Evolutionary conservation across 495 filamentous ascomycete genomes (phyloP), one percentile per base, ranked within the genome.

Genomic region (Aspergillus conjunctus): DNA sequence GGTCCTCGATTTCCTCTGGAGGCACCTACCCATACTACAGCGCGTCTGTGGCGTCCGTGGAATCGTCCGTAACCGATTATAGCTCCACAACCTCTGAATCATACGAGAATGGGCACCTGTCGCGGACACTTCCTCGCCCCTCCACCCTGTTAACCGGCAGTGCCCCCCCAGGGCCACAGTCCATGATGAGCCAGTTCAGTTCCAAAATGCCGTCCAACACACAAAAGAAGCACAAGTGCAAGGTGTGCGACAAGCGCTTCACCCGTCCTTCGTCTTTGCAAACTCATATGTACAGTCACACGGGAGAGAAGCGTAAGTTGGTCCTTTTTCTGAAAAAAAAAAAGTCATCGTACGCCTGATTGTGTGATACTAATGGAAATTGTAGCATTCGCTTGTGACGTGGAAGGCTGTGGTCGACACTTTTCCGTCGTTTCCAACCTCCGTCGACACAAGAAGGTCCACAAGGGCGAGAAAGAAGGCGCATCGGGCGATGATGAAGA

Each of bases 211-310:
- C 91, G 10, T 93, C 92, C 21, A 95, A 90, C 77, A 92, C 94
- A 30, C 93, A 98, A 70, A 98, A 98, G 86, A 98, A 98, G 81
- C 94, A 98, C 79, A 97, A 97, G 77, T 98, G 94, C 83, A 98
- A 97, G 81, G 91, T 98, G 52, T 98, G 94, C 80, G 94, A 98
- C 77, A 98, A 98, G 85, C 87, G 94, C 8, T 98, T 98, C 73
- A 98, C 94, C 10, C 85, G 94, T 41, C 94, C 94, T 1, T 97
- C 93, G 69, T 98, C 94, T 7, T 74, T 98, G 33, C 95, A 97
- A 67, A 98, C 94, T 22, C 94, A 98, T 69, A 98, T 97, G 87
- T 98, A 98, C 77, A 97, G 92, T 72, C 94, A 98, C 73, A 98
- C 94, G 52, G 94, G 94, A 68, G 95, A 98, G 75, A 98, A 98